These are phyloP conservation scores for Rhizophlyctis rosea DNA, from an alignment of 192 early-diverging fungal genomes.

Conservation along the genomic window DNA sequence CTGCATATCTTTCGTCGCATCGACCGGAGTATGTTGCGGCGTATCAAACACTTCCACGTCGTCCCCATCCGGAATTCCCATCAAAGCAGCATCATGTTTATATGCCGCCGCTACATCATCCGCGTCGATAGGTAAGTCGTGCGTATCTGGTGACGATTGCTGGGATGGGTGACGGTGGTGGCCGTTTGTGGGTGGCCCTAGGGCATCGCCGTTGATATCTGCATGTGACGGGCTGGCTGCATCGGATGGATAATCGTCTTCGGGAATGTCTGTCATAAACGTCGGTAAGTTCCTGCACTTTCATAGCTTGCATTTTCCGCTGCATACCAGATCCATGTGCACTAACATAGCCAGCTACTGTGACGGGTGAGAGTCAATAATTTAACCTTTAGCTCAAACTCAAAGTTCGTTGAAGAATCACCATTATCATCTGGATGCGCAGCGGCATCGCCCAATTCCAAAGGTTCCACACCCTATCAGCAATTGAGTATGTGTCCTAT, in stretches of 20 bases:
- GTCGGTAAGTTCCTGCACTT: too few species aligned
- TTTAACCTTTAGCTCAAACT: neutral
- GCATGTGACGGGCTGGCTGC: neutral
- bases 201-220: neutral
- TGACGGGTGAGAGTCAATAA: slow-evolving; percentile 5
- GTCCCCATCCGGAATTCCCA: slow-evolving; percentile 21
- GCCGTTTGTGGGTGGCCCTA: too few species aligned
- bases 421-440: slow-evolving; percentile 12
- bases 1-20: too few species aligned
- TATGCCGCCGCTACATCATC: slow-evolving; percentile 18
- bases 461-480: slow-evolving; percentile 23
- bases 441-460: slow-evolving; percentile 30
- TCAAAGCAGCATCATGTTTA: slow-evolving; percentile 18
- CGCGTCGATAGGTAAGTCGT: slow-evolving; percentile 24
- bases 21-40: too few species aligned
- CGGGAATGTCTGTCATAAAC: slow-evolving; percentile 10
- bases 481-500: neutral
- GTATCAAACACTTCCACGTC: too few species aligned
- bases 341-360: slow-evolving; percentile 58
- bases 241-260: slow-evolving; percentile 25
- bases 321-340: slow-evolving; percentile 45
- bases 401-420: slow-evolving; percentile 10
- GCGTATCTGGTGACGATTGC: neutral
- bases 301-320: neutral
- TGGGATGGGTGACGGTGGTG: neutral